These are phyloP conservation scores for Boletus vinaceobasis DNA, from an alignment of 768 basidiomycete species.

Conservation along the genomic window DNA sequence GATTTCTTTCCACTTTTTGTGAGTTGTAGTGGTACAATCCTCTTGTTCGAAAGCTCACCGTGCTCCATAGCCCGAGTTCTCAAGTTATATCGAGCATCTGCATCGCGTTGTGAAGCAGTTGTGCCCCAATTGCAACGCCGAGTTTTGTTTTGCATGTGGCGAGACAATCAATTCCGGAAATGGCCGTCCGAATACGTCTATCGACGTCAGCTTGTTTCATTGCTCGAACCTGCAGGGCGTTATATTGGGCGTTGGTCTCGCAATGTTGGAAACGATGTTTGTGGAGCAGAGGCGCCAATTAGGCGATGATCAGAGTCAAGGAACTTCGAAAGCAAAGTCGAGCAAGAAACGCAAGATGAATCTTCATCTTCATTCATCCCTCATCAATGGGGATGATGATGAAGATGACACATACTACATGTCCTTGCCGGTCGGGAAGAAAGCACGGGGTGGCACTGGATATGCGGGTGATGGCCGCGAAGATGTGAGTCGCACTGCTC, in stretches of 20 bases:
- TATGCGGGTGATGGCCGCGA: conserved; percentile 83
- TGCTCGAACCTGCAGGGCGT: conserved; percentile 88
- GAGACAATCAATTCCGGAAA: conserved; percentile 53
- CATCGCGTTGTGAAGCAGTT: conserved; percentile 51
- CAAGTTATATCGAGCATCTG: conserved; percentile 64
- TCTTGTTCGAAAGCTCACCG: conserved; percentile 9
- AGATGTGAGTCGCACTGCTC: conserved; percentile 57
- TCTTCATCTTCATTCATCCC: conserved; percentile 19
- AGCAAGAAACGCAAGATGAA: conserved; percentile 42
- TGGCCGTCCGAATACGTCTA: conserved; percentile 40
- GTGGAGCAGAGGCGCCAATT: conserved; percentile 46
- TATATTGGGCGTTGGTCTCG: conserved; percentile 85
- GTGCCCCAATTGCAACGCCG: conserved; percentile 60
- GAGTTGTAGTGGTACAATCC: conserved; percentile 30
- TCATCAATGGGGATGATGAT: conserved; percentile 42
- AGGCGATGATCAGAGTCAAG: conserved; percentile 26
- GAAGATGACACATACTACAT: conserved; percentile 52
- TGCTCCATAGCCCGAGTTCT: conserved; percentile 60
- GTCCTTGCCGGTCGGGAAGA: conserved; percentile 49
- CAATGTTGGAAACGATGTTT: conserved; percentile 78
- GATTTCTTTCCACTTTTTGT: conserved; percentile 86
- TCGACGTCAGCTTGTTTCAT: conserved; percentile 71
- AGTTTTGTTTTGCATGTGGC: conserved; percentile 75
- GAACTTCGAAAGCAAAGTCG: conserved; percentile 27
- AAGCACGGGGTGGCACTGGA: conserved; percentile 75